These are phyloP conservation scores for Galerina sulciceps DNA, from an alignment of 768 basidiomycete genomes.

Conservation along the genomic window DNA sequence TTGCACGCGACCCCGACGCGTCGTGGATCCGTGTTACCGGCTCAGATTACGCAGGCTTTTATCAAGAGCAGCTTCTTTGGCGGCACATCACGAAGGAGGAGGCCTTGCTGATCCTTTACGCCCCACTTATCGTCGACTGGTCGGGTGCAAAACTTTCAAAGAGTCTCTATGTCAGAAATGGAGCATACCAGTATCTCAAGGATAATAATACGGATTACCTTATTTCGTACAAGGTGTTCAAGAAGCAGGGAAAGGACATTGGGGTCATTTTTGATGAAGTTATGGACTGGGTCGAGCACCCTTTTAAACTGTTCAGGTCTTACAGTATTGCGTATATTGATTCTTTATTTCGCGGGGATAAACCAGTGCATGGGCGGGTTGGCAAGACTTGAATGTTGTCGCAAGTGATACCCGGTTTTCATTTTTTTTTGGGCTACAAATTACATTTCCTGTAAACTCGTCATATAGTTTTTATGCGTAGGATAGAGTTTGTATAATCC, in stretches of 20 bases:
- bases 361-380: background rate
- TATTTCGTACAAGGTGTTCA: conserved; percentile 27
- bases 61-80: conserved; percentile 28
- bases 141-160: conserved; percentile 34
- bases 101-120: conserved; percentile 22
- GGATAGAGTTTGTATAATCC: too few relatives aligned
- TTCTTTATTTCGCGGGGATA: background rate
- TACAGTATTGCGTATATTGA: conserved; percentile 8
- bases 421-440: too few relatives aligned
- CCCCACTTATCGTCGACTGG: conserved; percentile 33
- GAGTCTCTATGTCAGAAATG: conserved; percentile 27
- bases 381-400: background rate
- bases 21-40: conserved; percentile 27
- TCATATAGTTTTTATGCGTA: too few relatives aligned
- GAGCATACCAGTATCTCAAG: conserved; percentile 30
- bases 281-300: conserved; percentile 24
- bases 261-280: conserved; percentile 26
- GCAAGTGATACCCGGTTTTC: too few relatives aligned
- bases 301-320: conserved; percentile 20
- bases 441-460: too few relatives aligned
- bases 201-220: conserved; percentile 26
- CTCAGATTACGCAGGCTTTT: conserved; percentile 28
- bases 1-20: background rate
- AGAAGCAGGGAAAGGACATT: conserved; percentile 24
- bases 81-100: conserved; percentile 16